Conservation (phyloP, 2,329 filamentous ascomycete species). For the Xylaria arbuscula region DNA sequence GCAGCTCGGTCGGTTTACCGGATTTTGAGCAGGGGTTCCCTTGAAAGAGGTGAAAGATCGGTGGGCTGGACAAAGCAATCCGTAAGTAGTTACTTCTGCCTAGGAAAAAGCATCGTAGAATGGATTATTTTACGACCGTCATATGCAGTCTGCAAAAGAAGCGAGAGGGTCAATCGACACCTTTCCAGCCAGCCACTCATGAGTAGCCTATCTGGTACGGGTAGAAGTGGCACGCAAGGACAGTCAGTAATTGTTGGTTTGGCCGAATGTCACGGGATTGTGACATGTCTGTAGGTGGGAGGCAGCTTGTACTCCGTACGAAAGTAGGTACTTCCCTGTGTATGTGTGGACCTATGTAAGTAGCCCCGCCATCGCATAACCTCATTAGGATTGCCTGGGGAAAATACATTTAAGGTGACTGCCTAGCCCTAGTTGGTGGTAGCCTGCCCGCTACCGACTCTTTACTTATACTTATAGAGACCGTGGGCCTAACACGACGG, state of each 20-base stretch:
- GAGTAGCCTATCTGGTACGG: background rate
- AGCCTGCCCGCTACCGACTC: background rate
- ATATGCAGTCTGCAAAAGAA: background rate
- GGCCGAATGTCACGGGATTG: background rate
- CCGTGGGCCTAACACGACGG: no score
- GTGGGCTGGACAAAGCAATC: background rate
- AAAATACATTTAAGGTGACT: background rate
- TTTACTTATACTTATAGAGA: no score
- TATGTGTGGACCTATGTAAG: background rate
- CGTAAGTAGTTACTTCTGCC: background rate
- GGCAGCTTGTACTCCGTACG: background rate
- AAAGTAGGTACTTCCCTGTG: background rate
- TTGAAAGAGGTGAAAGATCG: background rate
- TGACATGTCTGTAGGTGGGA: background rate
- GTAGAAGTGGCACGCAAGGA: background rate
- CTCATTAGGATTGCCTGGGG: background rate
- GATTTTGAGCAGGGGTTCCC: slow-evolving; percentile 6
- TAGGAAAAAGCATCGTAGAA: background rate
- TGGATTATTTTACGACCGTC: background rate
- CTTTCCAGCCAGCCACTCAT: background rate
- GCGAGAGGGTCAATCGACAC: background rate
- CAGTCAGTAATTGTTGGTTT: slow-evolving; percentile 6
- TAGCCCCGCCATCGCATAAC: slow-evolving; percentile 3
- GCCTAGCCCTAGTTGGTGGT: background rate
- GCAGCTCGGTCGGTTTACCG: slow-evolving; percentile 3